These are phyloP conservation scores for Hibiscus syriacus DNA, from an alignment of 345 rosid genomes.

Conservation along the genomic window DNA sequence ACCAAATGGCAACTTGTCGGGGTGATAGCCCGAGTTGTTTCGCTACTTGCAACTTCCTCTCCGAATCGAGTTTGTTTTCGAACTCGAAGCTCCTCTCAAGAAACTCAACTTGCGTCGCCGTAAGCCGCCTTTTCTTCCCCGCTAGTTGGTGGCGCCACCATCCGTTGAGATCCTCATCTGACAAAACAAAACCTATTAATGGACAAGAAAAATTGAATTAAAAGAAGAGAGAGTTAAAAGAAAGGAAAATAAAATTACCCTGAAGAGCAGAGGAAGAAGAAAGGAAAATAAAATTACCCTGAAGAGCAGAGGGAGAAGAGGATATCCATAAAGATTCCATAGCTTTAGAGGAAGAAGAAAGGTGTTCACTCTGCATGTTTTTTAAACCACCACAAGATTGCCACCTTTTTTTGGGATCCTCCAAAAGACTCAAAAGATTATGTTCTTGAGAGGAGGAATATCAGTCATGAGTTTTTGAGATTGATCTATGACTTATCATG, in stretches of 20 bases:
- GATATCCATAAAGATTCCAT: conserved; percentile 37
- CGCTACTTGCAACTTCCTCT: too few relatives aligned
- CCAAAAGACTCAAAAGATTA: conserved; percentile 1
- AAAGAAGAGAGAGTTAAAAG: conserved; percentile 1
- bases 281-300: conserved; percentile 23
- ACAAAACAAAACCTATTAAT: conserved; percentile 11
- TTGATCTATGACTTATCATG: conserved; percentile 5
- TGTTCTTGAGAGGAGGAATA: neutral
- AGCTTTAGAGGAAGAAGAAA: conserved; percentile 25
- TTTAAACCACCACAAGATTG: conserved; percentile 18
- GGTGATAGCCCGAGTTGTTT: too few relatives aligned
- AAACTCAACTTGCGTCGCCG: too few relatives aligned
- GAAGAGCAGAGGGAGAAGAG: conserved; percentile 20
- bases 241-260: conserved; percentile 21
- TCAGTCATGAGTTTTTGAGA: neutral
- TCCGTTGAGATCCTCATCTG: conserved; percentile 22
- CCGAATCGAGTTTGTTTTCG: too few relatives aligned
- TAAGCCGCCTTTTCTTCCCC: too few relatives aligned
- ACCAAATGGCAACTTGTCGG: too few relatives aligned
- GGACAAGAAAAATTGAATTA: neutral
- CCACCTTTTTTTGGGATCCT: conserved; percentile 5
- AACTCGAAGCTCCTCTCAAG: too few relatives aligned
- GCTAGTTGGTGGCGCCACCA: conserved; percentile 10
- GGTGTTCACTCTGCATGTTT: conserved; percentile 20
- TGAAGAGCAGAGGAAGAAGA: conserved; percentile 21